Conservation (phyloP, 495 filamentous ascomycete genomes). For the Penicillium steckii region DNA sequence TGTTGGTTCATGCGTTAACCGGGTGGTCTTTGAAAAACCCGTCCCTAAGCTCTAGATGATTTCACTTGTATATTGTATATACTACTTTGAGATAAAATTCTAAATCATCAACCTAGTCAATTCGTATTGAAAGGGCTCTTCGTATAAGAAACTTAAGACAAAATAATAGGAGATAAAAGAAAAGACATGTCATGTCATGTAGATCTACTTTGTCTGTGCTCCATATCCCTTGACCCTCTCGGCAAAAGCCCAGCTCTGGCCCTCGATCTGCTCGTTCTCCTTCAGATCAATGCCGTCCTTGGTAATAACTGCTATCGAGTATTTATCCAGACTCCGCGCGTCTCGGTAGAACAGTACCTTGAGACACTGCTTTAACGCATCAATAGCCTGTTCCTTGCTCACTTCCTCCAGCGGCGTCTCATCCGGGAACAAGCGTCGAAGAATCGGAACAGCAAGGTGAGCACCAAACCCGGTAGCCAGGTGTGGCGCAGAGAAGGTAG, state of each 20-base stretch:
- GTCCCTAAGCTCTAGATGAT: conserved; percentile 52
- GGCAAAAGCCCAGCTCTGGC: conserved; percentile 97
- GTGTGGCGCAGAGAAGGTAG: conserved; percentile 80
- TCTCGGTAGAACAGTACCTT: conserved; percentile 98
- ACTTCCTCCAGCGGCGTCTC: conserved; percentile 70
- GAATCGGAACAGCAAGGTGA: conserved; percentile 87
- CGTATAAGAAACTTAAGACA: conserved; percentile 4
- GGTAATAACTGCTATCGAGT: conserved; percentile 86
- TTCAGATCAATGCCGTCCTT: conserved; percentile 77
- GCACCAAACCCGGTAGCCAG: conserved; percentile 93
- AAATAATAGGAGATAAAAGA: conserved; percentile 11
- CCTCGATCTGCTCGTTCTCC: conserved; percentile 72
- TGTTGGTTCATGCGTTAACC: conserved; percentile 70
- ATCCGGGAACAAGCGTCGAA: conserved; percentile 78
- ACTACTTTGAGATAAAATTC: neutral
- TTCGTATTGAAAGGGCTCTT: conserved; percentile 6
- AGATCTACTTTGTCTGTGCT: conserved; percentile 56
- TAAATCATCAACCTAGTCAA: neutral
- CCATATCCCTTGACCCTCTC: conserved; percentile 80
- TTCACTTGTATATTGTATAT: conserved; percentile 4
- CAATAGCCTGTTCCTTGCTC: conserved; percentile 74
- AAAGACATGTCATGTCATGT: neutral
- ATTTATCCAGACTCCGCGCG: conserved; percentile 86
- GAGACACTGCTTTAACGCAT: conserved; percentile 85
- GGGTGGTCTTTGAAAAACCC: conserved; percentile 62